Conservation (phyloP, 306 rosid species). For the Malus sieversii region DNA sequence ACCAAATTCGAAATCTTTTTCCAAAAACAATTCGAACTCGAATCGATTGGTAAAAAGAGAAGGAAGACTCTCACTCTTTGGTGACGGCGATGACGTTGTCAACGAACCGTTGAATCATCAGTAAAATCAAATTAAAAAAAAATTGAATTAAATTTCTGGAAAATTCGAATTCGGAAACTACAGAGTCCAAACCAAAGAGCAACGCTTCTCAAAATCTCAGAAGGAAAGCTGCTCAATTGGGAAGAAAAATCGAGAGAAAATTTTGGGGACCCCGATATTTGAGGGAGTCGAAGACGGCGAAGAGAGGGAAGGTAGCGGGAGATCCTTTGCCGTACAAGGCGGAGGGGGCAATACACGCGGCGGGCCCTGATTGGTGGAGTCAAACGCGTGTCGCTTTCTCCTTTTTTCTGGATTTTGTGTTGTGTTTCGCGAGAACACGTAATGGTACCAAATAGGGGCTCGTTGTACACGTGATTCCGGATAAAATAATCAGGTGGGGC, state of each 20-base stretch:
- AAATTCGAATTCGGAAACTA: conserved; percentile 7
- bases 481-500: background rate
- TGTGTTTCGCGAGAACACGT: conserved; percentile 18
- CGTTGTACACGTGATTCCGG: background rate
- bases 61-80: conserved; percentile 58
- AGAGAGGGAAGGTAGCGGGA: background rate
- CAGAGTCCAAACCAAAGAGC: background rate
- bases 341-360: conserved; percentile 20
- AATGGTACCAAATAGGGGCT: background rate
- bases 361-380: background rate
- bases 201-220: too few relatives aligned
- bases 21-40: background rate
- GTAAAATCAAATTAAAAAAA: background rate
- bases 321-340: background rate
- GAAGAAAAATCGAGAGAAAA: conserved; percentile 15
- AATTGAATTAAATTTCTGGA: background rate
- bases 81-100: conserved; percentile 60
- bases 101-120: conserved; percentile 57
- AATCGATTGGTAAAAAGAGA: background rate
- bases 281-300: background rate
- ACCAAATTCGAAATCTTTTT: background rate
- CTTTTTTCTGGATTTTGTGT: background rate
- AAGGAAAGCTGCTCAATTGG: background rate
- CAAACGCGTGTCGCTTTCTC: conserved; percentile 1
- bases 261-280: background rate